A percentile compares a stretch with the other conserved stretches of the same genome.
Conservation (phyloP, 1,284 basidiomycete species). For the Uromyces viciae-fabae region DNA sequence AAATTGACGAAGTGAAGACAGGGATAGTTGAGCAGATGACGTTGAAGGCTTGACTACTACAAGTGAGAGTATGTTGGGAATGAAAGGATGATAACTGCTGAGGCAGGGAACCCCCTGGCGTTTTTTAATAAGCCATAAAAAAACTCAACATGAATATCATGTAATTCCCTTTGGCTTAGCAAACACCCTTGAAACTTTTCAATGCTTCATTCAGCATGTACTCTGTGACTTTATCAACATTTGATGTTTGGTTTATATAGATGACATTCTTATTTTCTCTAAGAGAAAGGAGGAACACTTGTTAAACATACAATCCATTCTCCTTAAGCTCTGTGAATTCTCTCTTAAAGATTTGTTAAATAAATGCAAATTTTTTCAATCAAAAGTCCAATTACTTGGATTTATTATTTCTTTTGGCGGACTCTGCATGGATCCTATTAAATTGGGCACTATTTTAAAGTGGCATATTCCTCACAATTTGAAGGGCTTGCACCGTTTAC, state of each 20-base stretch:
- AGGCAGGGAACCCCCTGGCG: no score
- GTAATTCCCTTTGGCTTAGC: conserved; percentile 58
- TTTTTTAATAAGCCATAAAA: background rate
- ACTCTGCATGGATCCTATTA: conserved; percentile 1
- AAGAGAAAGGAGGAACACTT: background rate
- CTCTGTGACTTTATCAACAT: conserved; percentile 4
- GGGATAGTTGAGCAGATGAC: no score
- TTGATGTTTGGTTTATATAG: conserved; percentile 18
- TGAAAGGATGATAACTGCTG: no score
- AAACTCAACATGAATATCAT: conserved; percentile 51
- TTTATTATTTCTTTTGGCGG: background rate
- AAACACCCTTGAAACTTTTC: conserved; percentile 55
- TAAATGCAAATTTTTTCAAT: conserved; percentile 29
- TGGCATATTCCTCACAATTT: background rate
- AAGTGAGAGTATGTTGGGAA: no score
- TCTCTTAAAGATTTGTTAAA: background rate
- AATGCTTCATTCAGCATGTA: conserved; percentile 16
- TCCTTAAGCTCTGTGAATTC: background rate
- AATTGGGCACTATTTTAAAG: background rate
- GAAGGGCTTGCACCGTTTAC: background rate
- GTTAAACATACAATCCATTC: background rate
- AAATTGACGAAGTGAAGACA: no score
- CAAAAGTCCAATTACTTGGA: conserved; percentile 6
- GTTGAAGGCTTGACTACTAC: no score
- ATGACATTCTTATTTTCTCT: conserved; percentile 35